Evolutionary conservation across 1,284 basidiomycete species (phyloP).

Genomic region (Golubevia pallescens): DNA sequence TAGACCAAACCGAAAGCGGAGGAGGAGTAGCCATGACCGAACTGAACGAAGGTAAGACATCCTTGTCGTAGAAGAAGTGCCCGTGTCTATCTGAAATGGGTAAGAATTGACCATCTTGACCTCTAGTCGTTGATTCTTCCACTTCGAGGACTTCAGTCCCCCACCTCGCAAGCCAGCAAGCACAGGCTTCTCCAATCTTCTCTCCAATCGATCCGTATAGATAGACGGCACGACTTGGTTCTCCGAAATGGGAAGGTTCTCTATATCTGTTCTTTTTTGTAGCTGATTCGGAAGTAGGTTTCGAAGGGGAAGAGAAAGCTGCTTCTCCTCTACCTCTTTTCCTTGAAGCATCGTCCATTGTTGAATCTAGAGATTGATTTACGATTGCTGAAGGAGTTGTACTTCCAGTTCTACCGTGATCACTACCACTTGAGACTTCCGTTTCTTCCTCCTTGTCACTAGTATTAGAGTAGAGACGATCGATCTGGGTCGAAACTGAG

Average conservation of each 20-base stretch:
- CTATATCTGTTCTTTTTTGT: not conserved
- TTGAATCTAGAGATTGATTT: not conserved
- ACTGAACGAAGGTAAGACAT: not conserved
- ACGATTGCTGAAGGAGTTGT: not conserved
- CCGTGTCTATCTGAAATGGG: constrained; percentile 63
- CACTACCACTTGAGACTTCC: not conserved
- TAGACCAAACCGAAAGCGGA: constrained; percentile 69
- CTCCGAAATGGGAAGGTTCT: not conserved
- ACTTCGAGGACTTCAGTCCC: constrained; percentile 76
- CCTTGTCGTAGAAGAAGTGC: not conserved
- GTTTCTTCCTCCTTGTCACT: constrained; percentile 10
- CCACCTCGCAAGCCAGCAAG: constrained; percentile 87
- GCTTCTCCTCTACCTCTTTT: not conserved
- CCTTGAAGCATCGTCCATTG: not conserved
- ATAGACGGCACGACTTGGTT: not conserved
- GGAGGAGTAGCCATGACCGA: constrained; percentile 22
- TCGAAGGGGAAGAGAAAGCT: constrained; percentile 71
- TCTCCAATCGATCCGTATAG: constrained; percentile 75
- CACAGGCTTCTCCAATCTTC: constrained; percentile 87
- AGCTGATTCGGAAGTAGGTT: not conserved
- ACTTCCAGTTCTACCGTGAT: not conserved
- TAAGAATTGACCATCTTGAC: constrained; percentile 16
- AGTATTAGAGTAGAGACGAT: not conserved
- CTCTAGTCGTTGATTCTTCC: constrained; percentile 68
- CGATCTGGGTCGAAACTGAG: not conserved